Conservation (phyloP, 2,329 filamentous ascomycete species). For the Fusarium vanettenii region DNA sequence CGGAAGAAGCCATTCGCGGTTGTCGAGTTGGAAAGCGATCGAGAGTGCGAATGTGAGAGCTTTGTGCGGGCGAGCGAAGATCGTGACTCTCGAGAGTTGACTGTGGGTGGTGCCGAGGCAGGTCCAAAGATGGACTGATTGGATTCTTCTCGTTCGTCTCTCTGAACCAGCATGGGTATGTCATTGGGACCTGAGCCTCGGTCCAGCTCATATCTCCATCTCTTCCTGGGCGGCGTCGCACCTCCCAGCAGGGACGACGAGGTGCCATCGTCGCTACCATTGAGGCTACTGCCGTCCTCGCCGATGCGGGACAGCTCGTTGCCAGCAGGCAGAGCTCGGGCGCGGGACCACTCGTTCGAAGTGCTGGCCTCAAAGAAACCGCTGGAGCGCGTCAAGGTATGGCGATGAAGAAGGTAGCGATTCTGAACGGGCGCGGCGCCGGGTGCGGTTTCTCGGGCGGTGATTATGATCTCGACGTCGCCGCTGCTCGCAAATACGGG, state of each 20-base stretch:
- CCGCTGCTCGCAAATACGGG: slow-evolving; percentile 90
- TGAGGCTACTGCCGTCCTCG: slow-evolving; percentile 50
- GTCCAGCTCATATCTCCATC: slow-evolving; percentile 92
- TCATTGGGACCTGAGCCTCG: slow-evolving; percentile 78
- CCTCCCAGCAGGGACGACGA: slow-evolving; percentile 24
- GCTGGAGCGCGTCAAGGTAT: slow-evolving; percentile 90
- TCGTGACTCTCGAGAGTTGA: slow-evolving; percentile 57
- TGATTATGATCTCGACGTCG: slow-evolving; percentile 90
- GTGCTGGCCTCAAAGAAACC: slow-evolving; percentile 93
- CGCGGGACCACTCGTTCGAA: slow-evolving; percentile 76
- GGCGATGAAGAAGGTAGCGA: slow-evolving; percentile 85
- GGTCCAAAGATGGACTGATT: slow-evolving; percentile 49
- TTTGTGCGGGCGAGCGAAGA: slow-evolving; percentile 48
- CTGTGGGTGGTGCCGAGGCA: slow-evolving; percentile 30
- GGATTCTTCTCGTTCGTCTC: slow-evolving; percentile 59
- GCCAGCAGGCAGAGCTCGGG: slow-evolving; percentile 45
- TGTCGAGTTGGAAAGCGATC: slow-evolving; percentile 65
- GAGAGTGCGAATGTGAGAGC: slow-evolving; percentile 45
- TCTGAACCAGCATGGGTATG: slow-evolving; percentile 89
- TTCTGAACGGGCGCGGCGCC: slow-evolving; percentile 64
- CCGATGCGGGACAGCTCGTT: slow-evolving; percentile 67
- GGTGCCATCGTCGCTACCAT: slow-evolving; percentile 37
- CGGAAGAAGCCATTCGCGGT: slow-evolving; percentile 75
- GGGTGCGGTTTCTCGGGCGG: slow-evolving; percentile 57
- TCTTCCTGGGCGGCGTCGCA: slow-evolving; percentile 53